A percentile compares a stretch with the other conserved stretches of the same genome.
Evolutionary conservation across 2,329 filamentous ascomycete genomes (phyloP).

Genomic region (Aspergillus arachidicola): DNA sequence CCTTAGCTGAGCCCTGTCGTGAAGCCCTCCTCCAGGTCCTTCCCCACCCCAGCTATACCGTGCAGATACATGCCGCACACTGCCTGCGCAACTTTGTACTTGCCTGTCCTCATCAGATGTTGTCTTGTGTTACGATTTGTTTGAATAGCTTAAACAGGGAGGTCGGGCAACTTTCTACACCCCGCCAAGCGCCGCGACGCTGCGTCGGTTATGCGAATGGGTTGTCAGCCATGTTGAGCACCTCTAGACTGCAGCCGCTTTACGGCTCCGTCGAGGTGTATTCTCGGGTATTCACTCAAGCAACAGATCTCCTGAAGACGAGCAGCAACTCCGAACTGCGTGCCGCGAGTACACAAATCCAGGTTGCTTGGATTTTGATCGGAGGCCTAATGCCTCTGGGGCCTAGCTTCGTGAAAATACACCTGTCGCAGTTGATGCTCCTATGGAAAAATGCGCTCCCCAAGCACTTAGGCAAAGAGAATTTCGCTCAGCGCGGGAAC

Average conservation of each 20-base stretch:
- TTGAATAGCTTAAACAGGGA: conserved; percentile 94
- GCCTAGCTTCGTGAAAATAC: conserved; percentile 98
- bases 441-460: conserved; percentile 97
- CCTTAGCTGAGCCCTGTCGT: conserved; percentile 78
- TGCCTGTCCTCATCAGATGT: conserved; percentile 86
- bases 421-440: conserved; percentile 87
- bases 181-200: conserved; percentile 75
- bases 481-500: conserved; percentile 77
- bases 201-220: conserved; percentile 93
- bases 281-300: conserved; percentile 85
- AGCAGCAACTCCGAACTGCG: conserved; percentile 89
- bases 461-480: conserved; percentile 90
- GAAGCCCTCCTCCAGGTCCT: conserved; percentile 88
- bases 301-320: conserved; percentile 87
- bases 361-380: conserved; percentile 96
- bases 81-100: conserved; percentile 86
- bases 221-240: conserved; percentile 85
- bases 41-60: conserved; percentile 93
- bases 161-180: conserved; percentile 72
- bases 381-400: conserved; percentile 95
- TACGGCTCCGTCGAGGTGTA: conserved; percentile 97
- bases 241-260: conserved; percentile 81
- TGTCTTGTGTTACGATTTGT: conserved; percentile 89
- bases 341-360: conserved; percentile 90
- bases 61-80: conserved; percentile 85